phyloP scores from a whole-genome alignment of 2,329 filamentous ascomycete genomes.

The Talaromyces albobiverticillius region DNA sequence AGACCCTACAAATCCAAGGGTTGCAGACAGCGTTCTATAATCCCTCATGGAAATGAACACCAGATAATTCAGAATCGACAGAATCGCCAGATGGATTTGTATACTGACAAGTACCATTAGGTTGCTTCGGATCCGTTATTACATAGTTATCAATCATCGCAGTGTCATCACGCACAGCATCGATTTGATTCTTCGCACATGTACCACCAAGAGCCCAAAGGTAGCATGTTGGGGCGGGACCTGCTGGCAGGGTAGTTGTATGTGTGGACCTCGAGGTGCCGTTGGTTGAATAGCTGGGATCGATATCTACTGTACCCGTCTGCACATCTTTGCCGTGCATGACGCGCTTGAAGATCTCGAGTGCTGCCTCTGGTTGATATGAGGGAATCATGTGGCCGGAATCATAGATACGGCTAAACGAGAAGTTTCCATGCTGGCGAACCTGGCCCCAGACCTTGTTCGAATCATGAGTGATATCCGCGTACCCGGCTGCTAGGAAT shows the following conservation, averaged over 20 bases:
- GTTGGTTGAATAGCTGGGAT: conserved; percentile 43
- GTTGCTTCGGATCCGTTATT: not conserved
- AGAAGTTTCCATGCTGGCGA: conserved; percentile 48
- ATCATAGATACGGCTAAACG: conserved; percentile 43
- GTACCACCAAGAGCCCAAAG: conserved; percentile 30
- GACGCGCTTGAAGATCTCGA: conserved; percentile 51
- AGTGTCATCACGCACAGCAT: conserved; percentile 37
- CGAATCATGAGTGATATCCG: conserved; percentile 38
- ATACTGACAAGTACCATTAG: not conserved
- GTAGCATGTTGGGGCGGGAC: conserved; percentile 31
- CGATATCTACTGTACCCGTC: conserved; percentile 36
- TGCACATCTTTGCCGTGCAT: conserved; percentile 50
- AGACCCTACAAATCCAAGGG: not conserved
- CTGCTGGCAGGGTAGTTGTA: not conserved
- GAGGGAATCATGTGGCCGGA: conserved; percentile 52
- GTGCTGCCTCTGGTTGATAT: conserved; percentile 52
- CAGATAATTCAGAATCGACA: not conserved
- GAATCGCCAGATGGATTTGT: not conserved
- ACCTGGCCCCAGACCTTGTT: conserved; percentile 45
- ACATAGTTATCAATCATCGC: not conserved
- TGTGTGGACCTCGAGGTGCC: conserved; percentile 38
- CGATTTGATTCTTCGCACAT: conserved; percentile 40
- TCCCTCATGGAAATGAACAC: not conserved
- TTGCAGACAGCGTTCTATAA: not conserved
- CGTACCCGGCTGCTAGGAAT: conserved; percentile 52